A percentile compares a stretch with the other conserved stretches of the same genome.
Conservation (phyloP, 768 basidiomycete genomes). For the Clitopilus hobsonii region DNA sequence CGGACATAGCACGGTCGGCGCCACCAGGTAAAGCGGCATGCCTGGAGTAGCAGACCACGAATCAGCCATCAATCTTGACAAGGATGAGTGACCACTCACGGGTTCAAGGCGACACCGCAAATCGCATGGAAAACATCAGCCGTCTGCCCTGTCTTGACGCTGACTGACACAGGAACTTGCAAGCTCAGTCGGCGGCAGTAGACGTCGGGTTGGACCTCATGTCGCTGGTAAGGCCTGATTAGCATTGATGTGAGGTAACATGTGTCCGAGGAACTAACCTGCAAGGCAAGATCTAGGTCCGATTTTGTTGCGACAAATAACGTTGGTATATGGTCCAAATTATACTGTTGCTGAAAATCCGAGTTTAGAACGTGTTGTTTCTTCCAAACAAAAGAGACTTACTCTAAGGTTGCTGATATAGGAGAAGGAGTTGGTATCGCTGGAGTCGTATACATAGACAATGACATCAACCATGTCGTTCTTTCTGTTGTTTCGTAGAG, state of each 20-base stretch:
- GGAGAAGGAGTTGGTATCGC: conserved; percentile 97
- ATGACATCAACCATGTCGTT: conserved; percentile 91
- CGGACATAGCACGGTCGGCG: conserved; percentile 71
- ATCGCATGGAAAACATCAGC: conserved; percentile 88
- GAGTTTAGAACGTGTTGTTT: conserved; percentile 11
- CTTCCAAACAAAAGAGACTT: conserved; percentile 9
- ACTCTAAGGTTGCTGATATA: conserved; percentile 97
- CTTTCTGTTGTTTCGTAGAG: conserved; percentile 84
- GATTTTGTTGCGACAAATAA: conserved; percentile 99
- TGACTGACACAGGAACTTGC: conserved; percentile 94
- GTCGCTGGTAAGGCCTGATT: conserved; percentile 48
- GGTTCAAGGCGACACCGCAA: conserved; percentile 79
- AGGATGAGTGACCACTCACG: conserved; percentile 49
- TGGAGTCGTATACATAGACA: conserved; percentile 94
- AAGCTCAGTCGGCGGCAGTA: conserved; percentile 87
- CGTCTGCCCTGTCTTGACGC: conserved; percentile 78
- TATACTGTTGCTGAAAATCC: conserved; percentile 85
- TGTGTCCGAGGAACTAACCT: conserved; percentile 42
- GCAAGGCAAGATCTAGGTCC: conserved; percentile 93
- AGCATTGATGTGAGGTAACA: conserved; percentile 7
- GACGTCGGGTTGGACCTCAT: conserved; percentile 97
- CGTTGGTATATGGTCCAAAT: conserved; percentile 89
- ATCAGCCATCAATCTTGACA: not conserved
- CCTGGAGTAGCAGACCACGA: conserved; percentile 24
- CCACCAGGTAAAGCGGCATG: conserved; percentile 75